Percentiles rank a stretch among this genome's conserved stretches.
These are phyloP conservation scores for Sistotremastrum niveocremeum DNA, from an alignment of 768 basidiomycete species.

Conservation along the genomic window DNA sequence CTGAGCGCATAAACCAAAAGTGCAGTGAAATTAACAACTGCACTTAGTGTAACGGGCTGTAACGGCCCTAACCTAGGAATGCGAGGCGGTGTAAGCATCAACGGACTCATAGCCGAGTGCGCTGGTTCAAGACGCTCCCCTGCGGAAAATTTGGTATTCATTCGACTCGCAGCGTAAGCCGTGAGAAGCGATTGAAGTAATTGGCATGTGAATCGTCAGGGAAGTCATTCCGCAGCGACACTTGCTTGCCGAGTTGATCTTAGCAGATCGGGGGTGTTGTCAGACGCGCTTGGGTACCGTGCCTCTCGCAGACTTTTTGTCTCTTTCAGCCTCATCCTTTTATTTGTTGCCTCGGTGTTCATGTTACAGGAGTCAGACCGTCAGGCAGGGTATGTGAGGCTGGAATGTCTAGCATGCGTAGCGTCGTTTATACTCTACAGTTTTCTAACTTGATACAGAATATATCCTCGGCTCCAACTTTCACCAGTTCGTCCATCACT, in stretches of 20 bases:
- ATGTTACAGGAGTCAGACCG: too few relatives aligned
- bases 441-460: slow-evolving; percentile 84
- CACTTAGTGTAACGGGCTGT: too few relatives aligned
- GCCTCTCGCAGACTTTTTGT: slow-evolving; percentile 8
- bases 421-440: slow-evolving; percentile 59
- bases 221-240: slow-evolving; percentile 11
- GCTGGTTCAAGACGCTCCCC: slow-evolving; percentile 11
- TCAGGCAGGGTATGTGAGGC: too few relatives aligned
- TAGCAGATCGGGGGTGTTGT: slow-evolving; percentile 10
- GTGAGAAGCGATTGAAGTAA: slow-evolving; percentile 6
- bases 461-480: slow-evolving; percentile 80
- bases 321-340: neutral
- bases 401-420: too few relatives aligned
- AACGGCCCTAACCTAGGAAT: too few relatives aligned
- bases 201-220: slow-evolving; percentile 6
- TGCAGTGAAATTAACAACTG: too few relatives aligned
- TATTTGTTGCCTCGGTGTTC: neutral
- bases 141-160: slow-evolving; percentile 9
- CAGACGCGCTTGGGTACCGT: slow-evolving; percentile 8
- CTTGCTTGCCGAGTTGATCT: slow-evolving; percentile 7
- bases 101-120: neutral
- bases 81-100: too few relatives aligned
- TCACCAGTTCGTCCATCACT: slow-evolving; percentile 80
- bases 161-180: slow-evolving; percentile 6
- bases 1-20: too few relatives aligned